These are phyloP conservation scores for Salvia miltiorrhiza DNA, from an alignment of 257 asterid genomes.

Conservation along the genomic window DNA sequence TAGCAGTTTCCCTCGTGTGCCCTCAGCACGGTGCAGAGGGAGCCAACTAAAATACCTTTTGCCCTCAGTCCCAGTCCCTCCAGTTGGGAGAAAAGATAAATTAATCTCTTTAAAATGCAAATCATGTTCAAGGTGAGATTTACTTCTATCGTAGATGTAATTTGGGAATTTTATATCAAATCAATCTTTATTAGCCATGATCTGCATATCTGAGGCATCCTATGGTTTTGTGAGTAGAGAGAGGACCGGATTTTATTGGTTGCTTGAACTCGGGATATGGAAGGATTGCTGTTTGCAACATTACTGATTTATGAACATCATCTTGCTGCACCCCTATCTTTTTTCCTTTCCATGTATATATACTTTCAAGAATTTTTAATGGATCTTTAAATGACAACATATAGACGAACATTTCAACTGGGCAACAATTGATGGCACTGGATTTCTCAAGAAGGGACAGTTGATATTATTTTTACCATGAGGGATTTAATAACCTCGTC, in stretches of 20 bases:
- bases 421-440: background rate
- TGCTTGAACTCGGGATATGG: background rate
- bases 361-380: background rate
- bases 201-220: background rate
- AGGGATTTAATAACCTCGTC: background rate
- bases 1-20: conserved; percentile 30
- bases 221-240: conserved; percentile 4
- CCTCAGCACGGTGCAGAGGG: conserved; percentile 41
- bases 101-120: conserved; percentile 34
- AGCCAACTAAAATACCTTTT: conserved; percentile 26
- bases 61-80: conserved; percentile 22
- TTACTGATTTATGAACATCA: background rate
- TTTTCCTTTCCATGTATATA: background rate
- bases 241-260: background rate
- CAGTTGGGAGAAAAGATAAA: conserved; percentile 36
- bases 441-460: background rate
- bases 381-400: background rate
- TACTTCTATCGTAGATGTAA: background rate
- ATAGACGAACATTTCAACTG: background rate
- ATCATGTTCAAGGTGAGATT: conserved; percentile 42
- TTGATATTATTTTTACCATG: background rate
- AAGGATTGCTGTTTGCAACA: conserved; percentile 3
- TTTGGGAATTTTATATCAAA: background rate
- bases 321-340: background rate
- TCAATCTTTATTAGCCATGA: background rate